Evolutionary conservation across 106 monocot species (phyloP).

Genomic region (Amphibolis antarctica): DNA sequence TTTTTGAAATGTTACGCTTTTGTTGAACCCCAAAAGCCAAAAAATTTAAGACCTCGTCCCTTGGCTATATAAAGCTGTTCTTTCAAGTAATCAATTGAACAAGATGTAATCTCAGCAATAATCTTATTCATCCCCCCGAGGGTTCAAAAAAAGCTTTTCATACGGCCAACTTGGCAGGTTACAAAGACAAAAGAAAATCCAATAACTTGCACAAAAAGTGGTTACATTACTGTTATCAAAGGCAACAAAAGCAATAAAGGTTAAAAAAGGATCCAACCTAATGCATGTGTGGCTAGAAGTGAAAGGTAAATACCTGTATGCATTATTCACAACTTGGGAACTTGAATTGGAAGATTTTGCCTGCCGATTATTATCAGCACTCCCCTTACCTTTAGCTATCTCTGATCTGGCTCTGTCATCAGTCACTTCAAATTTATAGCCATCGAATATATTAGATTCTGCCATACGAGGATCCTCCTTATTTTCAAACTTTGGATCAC

Average conservation of each 20-base stretch:
- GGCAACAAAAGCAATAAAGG: not conserved
- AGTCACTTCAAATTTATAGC: constrained; percentile 9
- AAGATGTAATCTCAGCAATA: too few species aligned
- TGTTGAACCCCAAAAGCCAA: too few species aligned
- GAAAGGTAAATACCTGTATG: not conserved
- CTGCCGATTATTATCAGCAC: constrained; percentile 6
- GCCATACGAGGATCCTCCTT: constrained; percentile 16
- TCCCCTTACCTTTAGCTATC: not conserved
- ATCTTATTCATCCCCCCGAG: too few species aligned
- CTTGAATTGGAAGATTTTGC: constrained; percentile 34
- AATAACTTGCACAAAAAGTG: too few species aligned
- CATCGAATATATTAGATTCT: constrained; percentile 26
- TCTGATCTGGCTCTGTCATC: constrained; percentile 18
- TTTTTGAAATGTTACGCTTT: too few species aligned
- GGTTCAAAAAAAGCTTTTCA: too few species aligned
- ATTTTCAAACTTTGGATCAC: constrained; percentile 27
- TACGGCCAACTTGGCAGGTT: too few species aligned
- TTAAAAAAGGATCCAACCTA: not conserved
- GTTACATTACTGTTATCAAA: not conserved
- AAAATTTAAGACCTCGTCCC: too few species aligned
- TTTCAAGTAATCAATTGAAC: too few species aligned
- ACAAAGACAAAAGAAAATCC: too few species aligned
- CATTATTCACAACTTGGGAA: constrained; percentile 10
- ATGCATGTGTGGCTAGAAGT: not conserved
- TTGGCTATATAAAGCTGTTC: too few species aligned